These are phyloP conservation scores for Ustilago xerochloae DNA, from an alignment of 1,284 basidiomycete species.

Conservation along the genomic window DNA sequence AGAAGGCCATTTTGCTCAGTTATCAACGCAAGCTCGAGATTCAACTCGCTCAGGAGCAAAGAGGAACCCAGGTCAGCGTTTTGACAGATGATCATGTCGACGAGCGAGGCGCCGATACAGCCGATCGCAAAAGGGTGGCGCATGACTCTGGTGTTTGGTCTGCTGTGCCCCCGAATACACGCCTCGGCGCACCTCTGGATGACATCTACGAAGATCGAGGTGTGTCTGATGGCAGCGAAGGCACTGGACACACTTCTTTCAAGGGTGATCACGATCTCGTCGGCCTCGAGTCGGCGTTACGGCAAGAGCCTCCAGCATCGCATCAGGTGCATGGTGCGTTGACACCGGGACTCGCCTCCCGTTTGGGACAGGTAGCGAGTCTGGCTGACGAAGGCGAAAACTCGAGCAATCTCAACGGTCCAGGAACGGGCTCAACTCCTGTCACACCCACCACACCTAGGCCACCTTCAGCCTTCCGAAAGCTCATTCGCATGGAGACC, in stretches of 20 bases:
- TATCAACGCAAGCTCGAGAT: constrained; percentile 31
- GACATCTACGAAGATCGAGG: constrained; percentile 29
- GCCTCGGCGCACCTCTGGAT: constrained; percentile 21
- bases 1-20: constrained; percentile 35
- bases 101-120: neutral
- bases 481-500: constrained; percentile 14
- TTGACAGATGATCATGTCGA: constrained; percentile 9
- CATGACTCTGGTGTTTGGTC: neutral
- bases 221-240: constrained; percentile 12
- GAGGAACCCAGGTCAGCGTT: constrained; percentile 15
- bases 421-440: constrained; percentile 4
- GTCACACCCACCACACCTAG: constrained; percentile 1
- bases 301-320: constrained; percentile 13
- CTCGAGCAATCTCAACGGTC: neutral
- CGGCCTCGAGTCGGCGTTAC: constrained; percentile 21
- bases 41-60: constrained; percentile 25
- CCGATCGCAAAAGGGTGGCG: neutral
- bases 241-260: constrained; percentile 15
- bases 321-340: constrained; percentile 1
- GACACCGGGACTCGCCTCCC: neutral
- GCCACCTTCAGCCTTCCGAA: constrained; percentile 13
- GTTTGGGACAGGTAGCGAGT: constrained; percentile 8
- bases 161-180: neutral
- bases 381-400: constrained; percentile 10
- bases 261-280: constrained; percentile 26